Base-by-base conservation (phyloP, 2,329 filamentous ascomycete genomes). In the Rugonectria rugulosa region DNA sequence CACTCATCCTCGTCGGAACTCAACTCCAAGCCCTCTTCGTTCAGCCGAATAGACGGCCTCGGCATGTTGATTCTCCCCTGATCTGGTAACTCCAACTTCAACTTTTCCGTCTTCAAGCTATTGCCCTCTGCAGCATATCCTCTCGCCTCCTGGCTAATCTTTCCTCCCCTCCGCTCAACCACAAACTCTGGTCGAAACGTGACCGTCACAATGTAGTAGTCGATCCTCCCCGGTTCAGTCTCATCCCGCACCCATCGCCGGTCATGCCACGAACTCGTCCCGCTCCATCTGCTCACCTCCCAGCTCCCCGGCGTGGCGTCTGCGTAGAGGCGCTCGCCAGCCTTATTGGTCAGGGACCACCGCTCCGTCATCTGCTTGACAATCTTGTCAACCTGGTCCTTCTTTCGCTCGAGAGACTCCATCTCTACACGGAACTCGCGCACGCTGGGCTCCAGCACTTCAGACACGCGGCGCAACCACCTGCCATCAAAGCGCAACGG, bases 401-500 rank as follows among this genome's bases (percentile, higher is more conserved):
- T 75, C 56, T 80, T 80, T 11, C 77, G 69, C 45, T 76, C 71
- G 6, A 82, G 52, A 3, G 76, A 79, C 66, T 84, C 82, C 14
- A 82, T 66, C 34, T 82, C 78, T 5, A 82, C 68, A 21, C 67
- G 63, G 2, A 84, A 61, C 40, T 76, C 72, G 2, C 65, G 61
- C 14, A 81, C 68, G 4, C 70, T 73, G 0, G 56, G 4, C 1
- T 74, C 68, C 23, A 80, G 56, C 1, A 3, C 40, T 0, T 23
- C 6, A 19, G 59, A 52, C 1, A 70, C 43, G 1, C 12, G 31
- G 5, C 61, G 23, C n/a, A 79, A 70, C 77, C 78, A 81, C 0
- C 29, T 9, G 1, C 67, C 69, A 1, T 69, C 61, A 23, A 81
- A 73, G 5, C 60, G 54, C 6, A 81, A 64, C 3, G 68, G 68